Evolutionary conservation across 2,329 filamentous ascomycete species (phyloP).

Genomic region (Colletotrichum sp.): DNA sequence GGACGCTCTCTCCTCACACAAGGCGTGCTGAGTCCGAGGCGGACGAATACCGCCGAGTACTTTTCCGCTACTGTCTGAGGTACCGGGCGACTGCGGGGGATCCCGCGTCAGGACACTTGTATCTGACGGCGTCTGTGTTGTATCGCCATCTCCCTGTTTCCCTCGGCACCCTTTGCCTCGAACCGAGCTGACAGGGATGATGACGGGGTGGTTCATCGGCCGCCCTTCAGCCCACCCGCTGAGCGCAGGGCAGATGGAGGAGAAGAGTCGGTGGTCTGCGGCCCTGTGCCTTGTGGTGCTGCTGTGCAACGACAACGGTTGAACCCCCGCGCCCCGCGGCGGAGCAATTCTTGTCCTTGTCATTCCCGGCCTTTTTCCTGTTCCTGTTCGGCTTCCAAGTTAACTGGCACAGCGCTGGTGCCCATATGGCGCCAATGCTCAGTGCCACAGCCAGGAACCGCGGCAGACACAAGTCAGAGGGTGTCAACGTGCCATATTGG

Average conservation of each 20-base stretch:
- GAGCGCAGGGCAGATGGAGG: background rate
- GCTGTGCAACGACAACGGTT: background rate
- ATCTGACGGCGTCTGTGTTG: background rate
- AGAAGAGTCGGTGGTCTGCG: background rate
- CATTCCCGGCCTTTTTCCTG: background rate
- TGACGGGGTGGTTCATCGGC: constrained; percentile 18
- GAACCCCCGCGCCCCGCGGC: constrained; percentile 10
- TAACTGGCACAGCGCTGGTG: constrained; percentile 1
- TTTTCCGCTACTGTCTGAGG: background rate
- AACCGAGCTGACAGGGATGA: constrained; percentile 19
- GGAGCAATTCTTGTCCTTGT: background rate
- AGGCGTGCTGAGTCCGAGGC: constrained; percentile 5
- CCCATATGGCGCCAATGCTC: constrained; percentile 7
- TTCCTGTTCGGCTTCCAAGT: constrained; percentile 12
- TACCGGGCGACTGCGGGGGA: background rate
- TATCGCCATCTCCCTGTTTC: background rate
- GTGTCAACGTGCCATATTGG: background rate
- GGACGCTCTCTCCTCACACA: background rate
- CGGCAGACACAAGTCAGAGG: constrained; percentile 11
- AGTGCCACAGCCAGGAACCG: background rate
- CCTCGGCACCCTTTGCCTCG: constrained; percentile 12
- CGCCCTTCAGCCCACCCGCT: constrained; percentile 2
- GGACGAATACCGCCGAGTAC: constrained; percentile 2
- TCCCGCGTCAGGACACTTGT: background rate
- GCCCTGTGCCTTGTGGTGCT: background rate